These are phyloP conservation scores for Lunularia cruciata DNA, from an alignment of 225 moss, liverwort and hornwort genomes.

Conservation along the genomic window DNA sequence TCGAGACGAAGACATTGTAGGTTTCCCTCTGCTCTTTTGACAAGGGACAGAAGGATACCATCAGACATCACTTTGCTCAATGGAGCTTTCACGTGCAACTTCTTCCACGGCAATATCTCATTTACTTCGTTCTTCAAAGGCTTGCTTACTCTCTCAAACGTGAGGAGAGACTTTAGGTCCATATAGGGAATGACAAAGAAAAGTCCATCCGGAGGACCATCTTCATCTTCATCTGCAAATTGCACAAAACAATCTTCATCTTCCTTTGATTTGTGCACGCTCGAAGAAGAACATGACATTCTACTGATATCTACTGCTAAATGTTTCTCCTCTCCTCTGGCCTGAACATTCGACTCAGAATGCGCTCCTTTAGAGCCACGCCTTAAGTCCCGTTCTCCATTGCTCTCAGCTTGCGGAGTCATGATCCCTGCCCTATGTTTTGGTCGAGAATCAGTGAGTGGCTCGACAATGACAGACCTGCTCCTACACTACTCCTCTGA, in stretches of 20 bases:
- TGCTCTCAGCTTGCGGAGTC: background rate
- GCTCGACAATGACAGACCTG: background rate
- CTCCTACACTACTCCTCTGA: background rate
- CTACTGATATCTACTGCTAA: background rate
- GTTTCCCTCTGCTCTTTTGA: slow-evolving; percentile 50
- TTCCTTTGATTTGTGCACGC: background rate
- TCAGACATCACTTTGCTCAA: slow-evolving; percentile 51
- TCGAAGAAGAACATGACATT: background rate
- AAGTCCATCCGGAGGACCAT: slow-evolving; percentile 57
- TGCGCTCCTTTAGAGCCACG: background rate
- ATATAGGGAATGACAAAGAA: slow-evolving; percentile 61
- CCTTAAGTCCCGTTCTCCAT: background rate
- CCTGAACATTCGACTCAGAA: background rate
- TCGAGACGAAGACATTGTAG: slow-evolving; percentile 50
- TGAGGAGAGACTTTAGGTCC: slow-evolving; percentile 54
- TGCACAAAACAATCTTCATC: background rate
- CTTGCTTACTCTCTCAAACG: slow-evolving; percentile 54
- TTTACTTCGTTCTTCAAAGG: slow-evolving; percentile 54
- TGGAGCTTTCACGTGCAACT: slow-evolving; percentile 51
- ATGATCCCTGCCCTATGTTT: background rate
- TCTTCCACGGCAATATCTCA: slow-evolving; percentile 57
- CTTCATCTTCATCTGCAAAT: background rate
- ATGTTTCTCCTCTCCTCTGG: background rate
- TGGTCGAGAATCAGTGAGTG: background rate
- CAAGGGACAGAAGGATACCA: slow-evolving; percentile 45